Evolutionary conservation across 345 rosid species (phyloP).

Genomic region (Gossypium sturtianum): DNA sequence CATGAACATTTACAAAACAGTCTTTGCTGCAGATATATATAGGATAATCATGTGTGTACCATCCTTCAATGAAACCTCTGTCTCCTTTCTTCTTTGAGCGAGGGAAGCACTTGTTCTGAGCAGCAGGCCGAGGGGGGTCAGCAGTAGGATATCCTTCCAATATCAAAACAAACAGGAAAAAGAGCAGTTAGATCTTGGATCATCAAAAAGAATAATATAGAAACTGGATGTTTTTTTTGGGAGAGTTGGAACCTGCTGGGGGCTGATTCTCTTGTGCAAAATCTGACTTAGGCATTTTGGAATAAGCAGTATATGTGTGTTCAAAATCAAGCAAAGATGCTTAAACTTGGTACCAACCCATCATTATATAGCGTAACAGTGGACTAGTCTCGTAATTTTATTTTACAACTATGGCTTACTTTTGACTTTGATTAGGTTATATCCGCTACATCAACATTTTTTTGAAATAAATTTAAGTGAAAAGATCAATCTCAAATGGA

Average conservation of each 20-base stretch:
- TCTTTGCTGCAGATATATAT: no score
- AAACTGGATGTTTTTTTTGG: background rate
- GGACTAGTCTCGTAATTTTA: no score
- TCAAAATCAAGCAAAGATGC: background rate
- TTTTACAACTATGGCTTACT: no score
- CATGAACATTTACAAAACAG: background rate
- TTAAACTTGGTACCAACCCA: background rate
- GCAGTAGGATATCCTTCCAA: slow-evolving; percentile 35
- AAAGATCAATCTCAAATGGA: background rate
- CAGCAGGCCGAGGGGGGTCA: slow-evolving; percentile 17
- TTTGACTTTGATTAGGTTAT: background rate
- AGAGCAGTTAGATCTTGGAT: background rate
- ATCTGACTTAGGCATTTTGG: slow-evolving; percentile 21
- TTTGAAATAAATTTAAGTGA: no score
- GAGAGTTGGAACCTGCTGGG: slow-evolving; percentile 25
- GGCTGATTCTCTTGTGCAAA: slow-evolving; percentile 14
- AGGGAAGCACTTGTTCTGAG: slow-evolving; percentile 23
- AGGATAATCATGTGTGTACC: slow-evolving; percentile 23
- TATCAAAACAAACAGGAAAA: background rate
- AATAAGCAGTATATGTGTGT: background rate
- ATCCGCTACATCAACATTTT: background rate
- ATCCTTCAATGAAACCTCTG: slow-evolving; percentile 55
- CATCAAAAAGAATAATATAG: background rate
- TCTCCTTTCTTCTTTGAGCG: slow-evolving; percentile 45
- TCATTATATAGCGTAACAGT: background rate